Evolutionary conservation across 2,329 filamentous ascomycete genomes (phyloP).

Genomic region (Ophiocordyceps robertsii): DNA sequence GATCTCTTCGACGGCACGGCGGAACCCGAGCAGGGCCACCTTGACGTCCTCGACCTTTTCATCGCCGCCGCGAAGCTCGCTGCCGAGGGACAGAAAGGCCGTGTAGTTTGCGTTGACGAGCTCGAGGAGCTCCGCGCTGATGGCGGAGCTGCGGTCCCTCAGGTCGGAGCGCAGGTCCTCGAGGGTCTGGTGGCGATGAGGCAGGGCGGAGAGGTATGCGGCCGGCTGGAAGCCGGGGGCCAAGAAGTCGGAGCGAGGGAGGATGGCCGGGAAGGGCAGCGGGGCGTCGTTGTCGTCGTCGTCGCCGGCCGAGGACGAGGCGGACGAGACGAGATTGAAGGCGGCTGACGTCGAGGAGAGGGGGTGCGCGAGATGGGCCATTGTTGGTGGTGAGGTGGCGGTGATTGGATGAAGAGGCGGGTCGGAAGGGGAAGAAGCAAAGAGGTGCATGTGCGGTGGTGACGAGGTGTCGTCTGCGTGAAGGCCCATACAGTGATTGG

Average conservation of each 20-base stretch:
- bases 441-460: too few relatives aligned
- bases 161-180: slow-evolving; percentile 84
- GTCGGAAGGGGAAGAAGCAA: too few relatives aligned
- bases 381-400: slow-evolving; percentile 6
- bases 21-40: slow-evolving; percentile 75
- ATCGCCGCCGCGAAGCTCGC: slow-evolving; percentile 72
- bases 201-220: slow-evolving; percentile 65
- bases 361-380: slow-evolving; percentile 15
- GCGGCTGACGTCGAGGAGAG: slow-evolving; percentile 4
- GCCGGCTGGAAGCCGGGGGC: slow-evolving; percentile 64
- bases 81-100: slow-evolving; percentile 74
- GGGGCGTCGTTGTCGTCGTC: slow-evolving; percentile 46
- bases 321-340: slow-evolving; percentile 4
- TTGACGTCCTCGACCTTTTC: slow-evolving; percentile 84
- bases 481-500: too few relatives aligned
- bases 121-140: slow-evolving; percentile 80
- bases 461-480: too few relatives aligned
- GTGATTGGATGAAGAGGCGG: too few relatives aligned
- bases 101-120: slow-evolving; percentile 93
- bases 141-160: slow-evolving; percentile 62
- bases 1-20: slow-evolving; percentile 66
- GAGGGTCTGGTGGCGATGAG: slow-evolving; percentile 85
- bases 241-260: slow-evolving; percentile 75
- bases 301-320: slow-evolving; percentile 8
- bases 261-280: slow-evolving; percentile 77